phyloP scores from a whole-genome alignment of 225 moss, liverwort and hornwort genomes.

The Antitrichia curtipendula region DNA sequence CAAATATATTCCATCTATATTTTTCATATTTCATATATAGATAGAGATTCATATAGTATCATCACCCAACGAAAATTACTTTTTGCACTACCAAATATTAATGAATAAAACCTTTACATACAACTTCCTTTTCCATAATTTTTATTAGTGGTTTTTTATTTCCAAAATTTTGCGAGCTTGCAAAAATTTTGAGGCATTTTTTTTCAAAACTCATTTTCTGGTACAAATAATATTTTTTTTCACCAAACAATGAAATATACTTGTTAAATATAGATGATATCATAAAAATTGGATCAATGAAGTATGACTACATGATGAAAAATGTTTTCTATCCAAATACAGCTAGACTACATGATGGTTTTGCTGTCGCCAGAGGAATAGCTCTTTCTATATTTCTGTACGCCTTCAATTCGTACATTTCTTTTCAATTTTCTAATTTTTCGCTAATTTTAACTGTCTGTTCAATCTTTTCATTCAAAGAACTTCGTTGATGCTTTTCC shows the following conservation, averaged over 20 bases:
- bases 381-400: neutral
- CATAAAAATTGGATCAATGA: rapidly evolving
- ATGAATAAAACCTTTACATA: neutral
- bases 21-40: neutral
- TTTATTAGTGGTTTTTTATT: neutral
- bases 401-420: neutral
- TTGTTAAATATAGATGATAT: neutral
- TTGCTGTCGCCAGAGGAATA: neutral
- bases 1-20: neutral
- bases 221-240: neutral
- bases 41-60: neutral
- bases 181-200: neutral
- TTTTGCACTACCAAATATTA: neutral
- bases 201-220: neutral
- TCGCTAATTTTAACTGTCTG: neutral
- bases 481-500: neutral
- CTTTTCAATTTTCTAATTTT: neutral
- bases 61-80: neutral
- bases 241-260: neutral
- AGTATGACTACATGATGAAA: rapidly evolving
- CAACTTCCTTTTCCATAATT: neutral
- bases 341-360: no score
- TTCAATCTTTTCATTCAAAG: neutral
- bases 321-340: neutral
- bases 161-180: neutral